A percentile compares a stretch with the other conserved stretches of the same genome.
Conservation (phyloP, 73 alveolate genomes). For the Symbiodinium natans region DNA sequence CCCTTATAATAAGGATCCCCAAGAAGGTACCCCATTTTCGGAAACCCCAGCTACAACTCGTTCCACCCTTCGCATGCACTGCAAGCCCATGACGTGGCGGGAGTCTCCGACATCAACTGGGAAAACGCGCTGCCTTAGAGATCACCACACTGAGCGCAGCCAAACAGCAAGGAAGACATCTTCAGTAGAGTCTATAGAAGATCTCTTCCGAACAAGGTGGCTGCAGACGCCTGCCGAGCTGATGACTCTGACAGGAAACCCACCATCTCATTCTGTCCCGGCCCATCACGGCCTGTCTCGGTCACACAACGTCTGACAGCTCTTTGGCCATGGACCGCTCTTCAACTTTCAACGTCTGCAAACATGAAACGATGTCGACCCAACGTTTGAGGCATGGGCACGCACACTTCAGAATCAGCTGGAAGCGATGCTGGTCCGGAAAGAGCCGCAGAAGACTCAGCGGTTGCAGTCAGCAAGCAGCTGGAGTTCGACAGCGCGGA, state of each 20-base stretch:
- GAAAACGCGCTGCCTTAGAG: constrained; percentile 26
- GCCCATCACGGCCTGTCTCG: not conserved
- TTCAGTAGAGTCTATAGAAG: too few relatives aligned
- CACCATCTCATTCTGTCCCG: constrained; percentile 7
- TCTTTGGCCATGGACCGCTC: not conserved
- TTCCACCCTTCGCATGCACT: too few relatives aligned
- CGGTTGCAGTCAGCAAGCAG: not conserved
- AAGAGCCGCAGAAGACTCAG: constrained; percentile 7
- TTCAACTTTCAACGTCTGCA: too few relatives aligned
- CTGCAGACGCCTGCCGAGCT: not conserved
- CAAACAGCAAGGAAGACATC: too few relatives aligned
- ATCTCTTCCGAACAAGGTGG: not conserved
- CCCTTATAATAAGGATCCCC: too few relatives aligned
- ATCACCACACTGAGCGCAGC: too few relatives aligned
- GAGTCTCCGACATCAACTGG: constrained; percentile 40
- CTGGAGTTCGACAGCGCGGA: too few relatives aligned
- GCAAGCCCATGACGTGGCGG: not conserved
- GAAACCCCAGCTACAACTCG: too few relatives aligned
- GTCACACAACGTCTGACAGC: too few relatives aligned
- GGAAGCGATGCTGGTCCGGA: constrained; percentile 34
- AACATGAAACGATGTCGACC: too few relatives aligned
- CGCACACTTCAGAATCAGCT: constrained; percentile 56
- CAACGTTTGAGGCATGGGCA: constrained; percentile 22
- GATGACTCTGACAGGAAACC: constrained; percentile 56
- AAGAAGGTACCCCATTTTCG: too few relatives aligned